Base-by-base conservation (phyloP, 225 moss, liverwort and hornwort species). In the Rhytidiadelphus loreus region DNA sequence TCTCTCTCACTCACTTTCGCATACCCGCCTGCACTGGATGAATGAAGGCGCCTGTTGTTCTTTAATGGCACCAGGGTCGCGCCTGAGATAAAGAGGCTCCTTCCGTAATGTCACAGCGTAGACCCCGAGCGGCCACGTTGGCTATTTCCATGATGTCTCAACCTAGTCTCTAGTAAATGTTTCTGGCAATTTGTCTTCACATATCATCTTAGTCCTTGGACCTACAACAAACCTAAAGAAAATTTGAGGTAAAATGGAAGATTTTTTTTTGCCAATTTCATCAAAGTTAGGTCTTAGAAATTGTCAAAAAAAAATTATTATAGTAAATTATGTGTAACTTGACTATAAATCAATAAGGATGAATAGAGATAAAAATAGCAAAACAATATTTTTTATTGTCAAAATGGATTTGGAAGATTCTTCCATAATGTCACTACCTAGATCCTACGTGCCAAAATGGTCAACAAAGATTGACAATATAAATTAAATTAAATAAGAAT, bases 211-310 rank as follows among this genome's bases (percentile, higher is more conserved):
- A 48, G 1, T 7, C 4, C 3, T 30, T 7, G 46, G 17, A 11
- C 4, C 7, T 30, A 30, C 0, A 1, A 48, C 0, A 30, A 50
- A 12, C 5, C 3, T 32, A 32, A 7, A 48, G 2, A 73, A 46
- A 32, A 46, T 30, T 73, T 46, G 11, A 73, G 2, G 7, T 74
- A 12, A 32, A 20, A 4, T 1, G 2, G 2, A 50, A 3, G 0
- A n/a, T n/a, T 7, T 0, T 0, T 74, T 33, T 33, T 32, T 48
- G 30, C 0, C 7, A 32, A 74, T 28, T 44, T 3, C 4, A 73
- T 46, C 10, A 0, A 0, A 18, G 0, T 44, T 44, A 29, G 4
- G 11, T 46, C 17, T 2, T 46, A 18, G 2, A 74, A 7, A 48
- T 48, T 46, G 3, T 1, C 7, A 46, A 73, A 46, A 7, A 2